A percentile compares a stretch with the other conserved stretches of the same genome.
These are phyloP conservation scores for Coniochaeta sp. DNA, from an alignment of 2,329 filamentous ascomycete genomes.

Conservation along the genomic window DNA sequence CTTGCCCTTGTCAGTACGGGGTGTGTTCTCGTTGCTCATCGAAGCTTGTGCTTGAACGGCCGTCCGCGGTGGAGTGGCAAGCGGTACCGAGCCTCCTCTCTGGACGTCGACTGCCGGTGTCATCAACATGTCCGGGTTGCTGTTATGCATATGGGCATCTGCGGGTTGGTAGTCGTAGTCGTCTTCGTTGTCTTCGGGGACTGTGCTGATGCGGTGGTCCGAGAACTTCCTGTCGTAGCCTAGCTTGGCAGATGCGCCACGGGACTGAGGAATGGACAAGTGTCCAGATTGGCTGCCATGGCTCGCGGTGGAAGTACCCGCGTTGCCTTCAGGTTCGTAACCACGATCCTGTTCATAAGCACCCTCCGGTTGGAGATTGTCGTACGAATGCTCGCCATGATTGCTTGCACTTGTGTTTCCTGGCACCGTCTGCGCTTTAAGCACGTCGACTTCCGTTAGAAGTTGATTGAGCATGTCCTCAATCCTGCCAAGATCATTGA, in stretches of 20 bases:
- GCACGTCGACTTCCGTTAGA: conserved; percentile 80
- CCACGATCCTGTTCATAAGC: conserved; percentile 64
- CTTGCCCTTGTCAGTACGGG: conserved; percentile 65
- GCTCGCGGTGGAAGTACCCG: conserved; percentile 66
- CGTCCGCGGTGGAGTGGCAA: conserved; percentile 52
- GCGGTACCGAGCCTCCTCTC: conserved; percentile 45
- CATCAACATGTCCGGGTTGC: conserved; percentile 50
- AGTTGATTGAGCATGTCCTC: conserved; percentile 90
- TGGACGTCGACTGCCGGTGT: conserved; percentile 51
- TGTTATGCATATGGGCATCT: conserved; percentile 41
- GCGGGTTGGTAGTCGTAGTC: conserved; percentile 41
- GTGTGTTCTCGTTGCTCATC: conserved; percentile 74
- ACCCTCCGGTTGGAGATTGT: conserved; percentile 54
- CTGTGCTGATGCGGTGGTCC: conserved; percentile 82
- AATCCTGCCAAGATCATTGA: conserved; percentile 80
- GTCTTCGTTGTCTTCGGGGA: conserved; percentile 76
- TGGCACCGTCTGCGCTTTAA: conserved; percentile 54
- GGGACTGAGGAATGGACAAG: conserved; percentile 53
- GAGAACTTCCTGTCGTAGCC: conserved; percentile 51
- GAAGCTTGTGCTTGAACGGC: conserved; percentile 28
- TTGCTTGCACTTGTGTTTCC: conserved; percentile 34
- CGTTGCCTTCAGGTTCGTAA: conserved; percentile 78
- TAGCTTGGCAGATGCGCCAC: conserved; percentile 33
- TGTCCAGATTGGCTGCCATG: conserved; percentile 70
- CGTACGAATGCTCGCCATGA: conserved; percentile 55